Evolutionary conservation across 306 rosid genomes (phyloP), one percentile per base, ranked within the genome.

Genomic region (Boehmeria nivea): DNA sequence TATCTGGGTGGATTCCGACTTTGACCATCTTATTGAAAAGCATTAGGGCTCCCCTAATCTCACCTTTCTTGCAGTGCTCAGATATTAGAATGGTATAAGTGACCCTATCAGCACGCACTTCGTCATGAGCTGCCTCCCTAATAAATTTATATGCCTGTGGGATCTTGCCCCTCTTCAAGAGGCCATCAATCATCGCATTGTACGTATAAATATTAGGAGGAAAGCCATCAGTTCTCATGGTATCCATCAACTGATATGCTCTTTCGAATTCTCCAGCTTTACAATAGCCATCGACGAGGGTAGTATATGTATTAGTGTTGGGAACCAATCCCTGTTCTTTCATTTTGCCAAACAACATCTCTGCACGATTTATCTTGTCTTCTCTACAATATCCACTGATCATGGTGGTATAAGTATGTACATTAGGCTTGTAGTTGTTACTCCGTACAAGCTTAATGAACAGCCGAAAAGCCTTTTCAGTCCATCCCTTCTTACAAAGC

Each of bases 401-500:
- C 95, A 91, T 91, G 62, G 89, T 78, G 59, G 95, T 91, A 69
- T 87, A 91, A 0, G 96, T 91, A 55, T 78, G 78, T 36, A 82
- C 93, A 73, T 82, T 87, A 11, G 89, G 96, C 74, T 85, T 84
- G 68, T 82, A 73, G 66, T 55, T 73, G 20, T 87, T 85, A 7
- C 96, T 91, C 62, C 95, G 77, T 14, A 91, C 96, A 67, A 91
- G 99, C 73, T 91, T 91, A 59, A 87, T 85, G 73, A 91, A 87
- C 61, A 87, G 47, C 44, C 99, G 78, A 53, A 91, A 91, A 6
- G 96, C 99, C 78, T 67, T 87, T 63, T 91, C 99, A 8, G 95
- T 78, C 99, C 99, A 91, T 16, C 99, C 99, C 71, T 91, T 91
- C 87, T 84, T 87, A 69, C 96, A 91, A 18, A 91, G 82, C 42